A percentile compares a stretch with the other conserved stretches of the same genome.
Conservation (phyloP, 2,329 filamentous ascomycete genomes). For the Colletotrichum sp. region DNA sequence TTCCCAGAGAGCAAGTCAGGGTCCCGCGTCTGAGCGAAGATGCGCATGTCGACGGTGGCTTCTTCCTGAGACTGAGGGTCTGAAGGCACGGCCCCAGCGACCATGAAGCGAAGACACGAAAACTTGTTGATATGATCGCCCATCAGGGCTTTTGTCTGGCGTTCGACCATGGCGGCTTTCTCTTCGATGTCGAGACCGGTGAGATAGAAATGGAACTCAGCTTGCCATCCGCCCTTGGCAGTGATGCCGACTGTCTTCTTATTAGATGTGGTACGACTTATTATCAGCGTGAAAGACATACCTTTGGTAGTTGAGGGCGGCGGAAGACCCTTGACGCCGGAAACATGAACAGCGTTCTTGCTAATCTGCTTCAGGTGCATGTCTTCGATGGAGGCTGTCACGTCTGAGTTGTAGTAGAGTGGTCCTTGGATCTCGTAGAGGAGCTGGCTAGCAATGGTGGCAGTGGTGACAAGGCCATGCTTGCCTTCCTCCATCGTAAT, state of each 20-base stretch:
- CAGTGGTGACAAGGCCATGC: constrained; percentile 42
- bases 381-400: constrained; percentile 44
- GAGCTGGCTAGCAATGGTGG: constrained; percentile 47
- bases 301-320: not conserved
- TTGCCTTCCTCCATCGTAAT: constrained; percentile 20
- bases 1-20: constrained; percentile 21
- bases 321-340: constrained; percentile 39
- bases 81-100: constrained; percentile 25
- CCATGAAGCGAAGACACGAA: constrained; percentile 55
- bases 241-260: constrained; percentile 45
- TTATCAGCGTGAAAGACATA: not conserved
- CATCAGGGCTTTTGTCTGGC: constrained; percentile 48
- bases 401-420: constrained; percentile 53
- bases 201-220: constrained; percentile 48
- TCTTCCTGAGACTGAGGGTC: constrained; percentile 45
- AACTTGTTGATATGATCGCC: constrained; percentile 42
- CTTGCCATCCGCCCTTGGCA: constrained; percentile 52
- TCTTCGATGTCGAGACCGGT: constrained; percentile 51
- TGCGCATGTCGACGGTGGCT: constrained; percentile 48
- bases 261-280: not conserved
- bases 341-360: constrained; percentile 40
- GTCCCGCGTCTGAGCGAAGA: constrained; percentile 44
- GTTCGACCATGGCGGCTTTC: constrained; percentile 55
- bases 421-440: constrained; percentile 53
- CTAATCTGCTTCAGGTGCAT: constrained; percentile 39